Evolutionary conservation across 768 basidiomycete species (phyloP), one percentile per base, ranked within the genome.

Genomic region (Porphyrellus cyaneotinctus): DNA sequence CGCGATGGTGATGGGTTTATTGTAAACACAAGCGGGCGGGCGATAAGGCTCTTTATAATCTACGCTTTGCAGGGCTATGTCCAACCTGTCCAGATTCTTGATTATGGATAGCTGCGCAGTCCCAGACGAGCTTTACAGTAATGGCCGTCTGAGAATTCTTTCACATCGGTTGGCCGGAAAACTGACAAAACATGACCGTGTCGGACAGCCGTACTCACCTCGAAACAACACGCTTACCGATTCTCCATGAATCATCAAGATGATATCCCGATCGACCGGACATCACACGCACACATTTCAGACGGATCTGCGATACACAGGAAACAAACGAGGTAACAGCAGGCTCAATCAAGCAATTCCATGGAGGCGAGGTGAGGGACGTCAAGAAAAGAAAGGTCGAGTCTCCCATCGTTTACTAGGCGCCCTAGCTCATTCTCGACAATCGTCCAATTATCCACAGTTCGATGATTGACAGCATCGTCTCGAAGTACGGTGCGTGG

Each of bases 331-430:
- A 37, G 7, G 32, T 23, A 23, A 44, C 28, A 31, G 43, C 28
- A 22, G 36, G 24, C 6, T 54, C 38, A 64, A 26, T 57, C 56
- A 7, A 28, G 37, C 44, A 60, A 35, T 12, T 60, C 52, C 53
- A 65, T 44, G 4, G 43, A 57, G 4, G 50, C 31, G 23, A 66
- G 49, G 18, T 53, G 33, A 15, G 62, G 58, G 14, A 31, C 53
- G 8, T 60, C 50, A 30, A 66, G 65, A 51, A 65, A 62, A 48
- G 64, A 67, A 56, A 67, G 65, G 48, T 66, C 57, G 22, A 66
- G 65, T 8, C 38, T 13, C n/a, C 60, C 63, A 18, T 57, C 57
- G 9, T 51, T 58, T 28, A 63, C 58, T 33, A 67, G 57, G 31
- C 47, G 43, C 14, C 17, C 49, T 3, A 67, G 55, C 46, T 63